Base-by-base conservation (phyloP, 2,329 filamentous ascomycete species). In the Aspergillus felis region DNA sequence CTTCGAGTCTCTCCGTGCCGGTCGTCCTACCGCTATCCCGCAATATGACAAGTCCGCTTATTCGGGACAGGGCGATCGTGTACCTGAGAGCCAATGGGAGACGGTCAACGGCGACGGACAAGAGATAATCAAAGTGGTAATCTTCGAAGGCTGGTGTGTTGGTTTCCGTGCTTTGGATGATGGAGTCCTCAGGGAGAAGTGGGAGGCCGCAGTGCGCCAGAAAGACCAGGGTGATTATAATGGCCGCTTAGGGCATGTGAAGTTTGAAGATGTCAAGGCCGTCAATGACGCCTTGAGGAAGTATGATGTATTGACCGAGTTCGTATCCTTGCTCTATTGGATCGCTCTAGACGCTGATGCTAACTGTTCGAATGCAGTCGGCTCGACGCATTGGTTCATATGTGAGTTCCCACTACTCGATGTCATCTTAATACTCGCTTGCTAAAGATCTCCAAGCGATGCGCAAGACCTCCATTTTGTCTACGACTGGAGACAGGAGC, bases 101-200 rank as follows among this genome's bases (percentile, higher is more conserved):
- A 74, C 83, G 25, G 73, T 79, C 28, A 81, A 80, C 57, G 56
- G 57, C 24, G 57, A 75, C 3, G 71, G 64, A 1, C 58, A 74
- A 32, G 53, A 67, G 9, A 71, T 66, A 44, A 66, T 84, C 1
- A 80, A 82, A 53, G 84, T 93, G 6, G 82, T 96, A 24, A 84
- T 96, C 53, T 87, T 96, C 61, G 92, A 97, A 73, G 92, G 92
- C 20, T 96, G 92, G 92, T 94, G 89, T 72, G 86, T 96, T 12
- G 92, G 91, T 2, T 96, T 96, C 76, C 85, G 87, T 5, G 74
- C 88, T 0, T 73, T 92, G 12, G 66, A 76, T n/a, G 79, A 82
- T 4, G 71, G 84, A 3, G 79, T 81, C 28, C 71, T 85, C 3
- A 80, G 80, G 64, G 77, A 79, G 68, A 82, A 81, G 59, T 84